A percentile compares a stretch with the other conserved stretches of the same genome.
These are phyloP conservation scores for Fraxinus anomala DNA, from an alignment of 257 asterid genomes.

Conservation along the genomic window DNA sequence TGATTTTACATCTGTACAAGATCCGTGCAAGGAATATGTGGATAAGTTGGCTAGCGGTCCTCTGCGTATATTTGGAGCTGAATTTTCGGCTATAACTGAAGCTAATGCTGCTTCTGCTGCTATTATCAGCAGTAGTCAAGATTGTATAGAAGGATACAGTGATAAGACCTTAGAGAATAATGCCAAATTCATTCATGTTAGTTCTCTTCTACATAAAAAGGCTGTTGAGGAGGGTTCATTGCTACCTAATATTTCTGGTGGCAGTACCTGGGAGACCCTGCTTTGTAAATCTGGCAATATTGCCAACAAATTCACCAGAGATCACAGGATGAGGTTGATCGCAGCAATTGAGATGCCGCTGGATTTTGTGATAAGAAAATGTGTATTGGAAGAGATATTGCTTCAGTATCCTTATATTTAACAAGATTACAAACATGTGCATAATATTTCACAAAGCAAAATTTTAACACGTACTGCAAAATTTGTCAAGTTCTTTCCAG, in stretches of 20 bases:
- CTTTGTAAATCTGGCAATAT: conserved; percentile 59
- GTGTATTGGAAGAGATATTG: conserved; percentile 75
- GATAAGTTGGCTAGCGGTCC: conserved; percentile 39
- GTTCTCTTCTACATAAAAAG: conserved; percentile 39
- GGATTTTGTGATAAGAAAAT: conserved; percentile 83
- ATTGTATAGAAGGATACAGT: conserved; percentile 26
- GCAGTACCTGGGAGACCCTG: conserved; percentile 82
- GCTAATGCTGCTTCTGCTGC: conserved; percentile 36
- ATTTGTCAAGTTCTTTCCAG: conserved; percentile 17
- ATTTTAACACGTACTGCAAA: conserved; percentile 9
- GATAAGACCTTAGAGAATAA: conserved; percentile 30
- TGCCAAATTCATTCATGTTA: conserved; percentile 28
- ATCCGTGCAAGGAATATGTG: conserved; percentile 53
- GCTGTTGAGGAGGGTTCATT: conserved; percentile 29
- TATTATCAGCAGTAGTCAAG: conserved; percentile 28
- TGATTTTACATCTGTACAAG: conserved; percentile 73
- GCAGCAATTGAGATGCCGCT: conserved; percentile 74
- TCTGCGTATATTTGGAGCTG: conserved; percentile 39
- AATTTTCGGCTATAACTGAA: conserved; percentile 42
- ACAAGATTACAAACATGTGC: background rate
- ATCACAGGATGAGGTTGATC: conserved; percentile 44
- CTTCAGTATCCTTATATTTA: conserved; percentile 90
- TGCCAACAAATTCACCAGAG: conserved; percentile 34
- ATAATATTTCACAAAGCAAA: background rate
- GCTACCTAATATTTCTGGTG: conserved; percentile 50